These are phyloP conservation scores for Phaeoacremonium minimum DNA, from an alignment of 2,329 filamentous ascomycete species.

Conservation along the genomic window DNA sequence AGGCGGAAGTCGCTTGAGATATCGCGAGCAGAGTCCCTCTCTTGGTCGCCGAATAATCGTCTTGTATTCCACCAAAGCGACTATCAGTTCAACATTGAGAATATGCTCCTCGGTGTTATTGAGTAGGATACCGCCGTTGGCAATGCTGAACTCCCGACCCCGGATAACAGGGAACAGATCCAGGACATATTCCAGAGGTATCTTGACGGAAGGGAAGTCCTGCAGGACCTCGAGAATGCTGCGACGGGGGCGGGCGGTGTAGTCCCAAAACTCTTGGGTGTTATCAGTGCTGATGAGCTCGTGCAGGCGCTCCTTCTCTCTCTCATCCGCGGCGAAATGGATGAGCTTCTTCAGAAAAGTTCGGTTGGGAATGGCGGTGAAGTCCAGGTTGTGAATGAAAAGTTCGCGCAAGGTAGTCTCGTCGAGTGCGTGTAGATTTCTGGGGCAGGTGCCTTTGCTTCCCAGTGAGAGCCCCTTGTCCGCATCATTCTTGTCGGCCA, in stretches of 20 bases:
- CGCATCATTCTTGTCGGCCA: not conserved
- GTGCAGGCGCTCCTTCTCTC: constrained; percentile 74
- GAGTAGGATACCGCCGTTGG: constrained; percentile 58
- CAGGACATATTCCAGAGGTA: constrained; percentile 70
- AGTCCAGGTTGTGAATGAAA: constrained; percentile 79
- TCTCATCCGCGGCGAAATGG: constrained; percentile 66
- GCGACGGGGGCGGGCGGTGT: constrained; percentile 83
- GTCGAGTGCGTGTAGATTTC: constrained; percentile 30
- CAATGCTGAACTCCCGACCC: constrained; percentile 92
- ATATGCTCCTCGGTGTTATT: constrained; percentile 12
- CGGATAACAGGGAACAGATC: constrained; percentile 76
- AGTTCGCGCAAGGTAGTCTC: constrained; percentile 66
- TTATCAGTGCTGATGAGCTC: constrained; percentile 79
- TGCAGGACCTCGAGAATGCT: constrained; percentile 90
- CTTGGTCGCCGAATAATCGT: constrained; percentile 82
- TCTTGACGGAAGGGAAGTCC: constrained; percentile 79
- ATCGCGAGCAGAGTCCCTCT: constrained; percentile 85
- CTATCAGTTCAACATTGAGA: constrained; percentile 60
- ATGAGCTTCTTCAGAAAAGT: constrained; percentile 78
- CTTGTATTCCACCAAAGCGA: constrained; percentile 87
- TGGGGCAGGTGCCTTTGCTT: constrained; percentile 12
- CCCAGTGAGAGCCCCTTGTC: not conserved
- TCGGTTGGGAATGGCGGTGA: constrained; percentile 83
- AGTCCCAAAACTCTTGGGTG: constrained; percentile 92
- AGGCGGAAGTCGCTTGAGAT: constrained; percentile 62